These are phyloP conservation scores for Ampelocalamus luodianensis DNA, from an alignment of 176 grass and related monocot species.

Conservation along the genomic window DNA sequence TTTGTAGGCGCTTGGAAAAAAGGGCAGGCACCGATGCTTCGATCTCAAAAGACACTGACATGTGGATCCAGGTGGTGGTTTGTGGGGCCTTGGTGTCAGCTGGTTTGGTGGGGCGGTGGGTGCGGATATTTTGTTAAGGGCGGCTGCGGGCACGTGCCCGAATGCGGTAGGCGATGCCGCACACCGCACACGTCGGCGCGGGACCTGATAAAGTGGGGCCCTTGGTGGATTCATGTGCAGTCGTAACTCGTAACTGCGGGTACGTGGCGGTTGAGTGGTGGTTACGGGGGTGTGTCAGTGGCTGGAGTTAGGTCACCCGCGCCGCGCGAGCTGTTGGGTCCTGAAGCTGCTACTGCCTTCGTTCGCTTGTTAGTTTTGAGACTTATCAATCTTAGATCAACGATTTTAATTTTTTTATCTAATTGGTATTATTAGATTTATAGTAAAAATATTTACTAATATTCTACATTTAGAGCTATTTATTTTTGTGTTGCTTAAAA, in stretches of 20 bases:
- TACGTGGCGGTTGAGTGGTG: slow-evolving; percentile 49
- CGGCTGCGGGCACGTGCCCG: slow-evolving; percentile 49
- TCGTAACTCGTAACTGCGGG: not conserved
- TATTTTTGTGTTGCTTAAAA: too few species aligned
- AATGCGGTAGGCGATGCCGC: slow-evolving; percentile 39
- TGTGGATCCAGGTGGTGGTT: not conserved
- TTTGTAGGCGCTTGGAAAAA: slow-evolving; percentile 22
- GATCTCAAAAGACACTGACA: not conserved
- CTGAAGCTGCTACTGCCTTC: not conserved
- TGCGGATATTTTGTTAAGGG: slow-evolving; percentile 24
- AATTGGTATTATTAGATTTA: too few species aligned
- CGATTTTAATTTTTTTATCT: too few species aligned
- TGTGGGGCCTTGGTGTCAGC: not conserved
- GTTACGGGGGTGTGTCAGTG: slow-evolving; percentile 35
- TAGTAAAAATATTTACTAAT: too few species aligned
- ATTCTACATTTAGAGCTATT: too few species aligned
- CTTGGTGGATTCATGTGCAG: not conserved
- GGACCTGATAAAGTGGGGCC: slow-evolving; percentile 44
- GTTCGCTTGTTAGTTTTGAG: too few species aligned
- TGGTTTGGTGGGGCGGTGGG: not conserved
- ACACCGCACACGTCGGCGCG: slow-evolving; percentile 45
- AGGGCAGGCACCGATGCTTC: not conserved
- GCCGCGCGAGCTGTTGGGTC: not conserved
- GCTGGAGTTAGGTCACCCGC: slow-evolving; percentile 43
- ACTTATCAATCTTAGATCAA: too few species aligned